Evolutionary conservation across 2,329 filamentous ascomycete species (phyloP).

Genomic region (Alternaria sp.): DNA sequence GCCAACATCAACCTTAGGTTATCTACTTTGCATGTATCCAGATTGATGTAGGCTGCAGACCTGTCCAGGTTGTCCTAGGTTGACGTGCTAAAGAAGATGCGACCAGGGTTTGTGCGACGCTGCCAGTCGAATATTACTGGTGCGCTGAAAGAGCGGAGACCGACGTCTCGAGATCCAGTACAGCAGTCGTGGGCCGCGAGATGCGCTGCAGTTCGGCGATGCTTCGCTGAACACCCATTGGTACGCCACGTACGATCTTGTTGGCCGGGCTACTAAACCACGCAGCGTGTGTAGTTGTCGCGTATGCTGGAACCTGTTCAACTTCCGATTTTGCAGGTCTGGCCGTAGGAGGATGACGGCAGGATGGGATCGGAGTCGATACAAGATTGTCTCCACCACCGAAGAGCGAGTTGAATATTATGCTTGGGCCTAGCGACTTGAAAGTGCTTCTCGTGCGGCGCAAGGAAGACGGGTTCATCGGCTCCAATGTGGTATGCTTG

Average conservation of each 20-base stretch:
- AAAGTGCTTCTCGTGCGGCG: neutral
- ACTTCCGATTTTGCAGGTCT: neutral
- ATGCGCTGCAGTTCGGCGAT: neutral
- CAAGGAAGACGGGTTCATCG: neutral
- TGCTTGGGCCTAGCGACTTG: neutral
- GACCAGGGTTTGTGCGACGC: neutral
- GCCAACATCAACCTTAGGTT: no score
- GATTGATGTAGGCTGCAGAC: no score
- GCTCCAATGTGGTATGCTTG: neutral
- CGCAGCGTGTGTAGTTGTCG: neutral
- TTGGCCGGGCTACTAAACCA: neutral
- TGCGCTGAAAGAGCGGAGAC: neutral
- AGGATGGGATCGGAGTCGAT: neutral
- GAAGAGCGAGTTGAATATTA: slow-evolving; percentile 1
- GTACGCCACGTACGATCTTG: neutral
- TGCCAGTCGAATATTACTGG: neutral
- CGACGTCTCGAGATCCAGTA: neutral
- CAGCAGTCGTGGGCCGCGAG: neutral
- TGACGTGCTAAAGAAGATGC: no score
- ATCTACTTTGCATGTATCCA: no score
- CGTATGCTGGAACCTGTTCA: neutral
- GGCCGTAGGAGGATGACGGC: neutral
- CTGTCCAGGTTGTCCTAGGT: no score
- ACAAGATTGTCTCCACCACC: neutral
- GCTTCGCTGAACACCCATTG: neutral